A percentile compares a stretch with the other conserved stretches of the same genome.
These are phyloP conservation scores for Talaromyces liani DNA, from an alignment of 495 filamentous ascomycete species.

Conservation along the genomic window DNA sequence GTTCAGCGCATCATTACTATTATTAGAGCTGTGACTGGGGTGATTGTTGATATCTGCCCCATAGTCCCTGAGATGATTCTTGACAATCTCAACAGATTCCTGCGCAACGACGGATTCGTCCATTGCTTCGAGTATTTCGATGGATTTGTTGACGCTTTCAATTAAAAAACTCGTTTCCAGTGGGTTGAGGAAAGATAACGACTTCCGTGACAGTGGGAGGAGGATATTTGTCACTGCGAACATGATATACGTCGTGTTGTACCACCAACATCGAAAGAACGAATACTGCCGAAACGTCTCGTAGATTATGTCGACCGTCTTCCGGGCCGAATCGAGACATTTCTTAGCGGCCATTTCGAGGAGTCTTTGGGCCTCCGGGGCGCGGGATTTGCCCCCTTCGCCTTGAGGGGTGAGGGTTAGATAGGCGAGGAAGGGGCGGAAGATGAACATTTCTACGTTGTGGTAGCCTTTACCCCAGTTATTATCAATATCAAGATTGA, in stretches of 20 bases:
- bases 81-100: constrained; percentile 33
- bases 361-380: not conserved
- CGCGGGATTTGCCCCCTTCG: not conserved
- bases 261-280: constrained; percentile 41
- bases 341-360: constrained; percentile 23
- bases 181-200: constrained; percentile 14
- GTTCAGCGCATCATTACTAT: not conserved
- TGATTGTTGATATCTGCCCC: constrained; percentile 22
- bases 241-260: constrained; percentile 38
- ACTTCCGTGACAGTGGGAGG: not conserved
- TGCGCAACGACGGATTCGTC: constrained; percentile 33
- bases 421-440: not conserved
- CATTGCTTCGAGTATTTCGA: constrained; percentile 38
- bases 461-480: not conserved
- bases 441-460: not conserved
- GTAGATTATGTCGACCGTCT: constrained; percentile 33
- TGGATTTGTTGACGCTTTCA: constrained; percentile 28
- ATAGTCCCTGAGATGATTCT: constrained; percentile 20
- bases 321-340: constrained; percentile 31
- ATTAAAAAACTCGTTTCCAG: constrained; percentile 28
- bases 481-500: not conserved
- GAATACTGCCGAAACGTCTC: constrained; percentile 34
- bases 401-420: not conserved
- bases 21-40: constrained; percentile 6
- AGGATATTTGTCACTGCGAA: constrained; percentile 36